Evolutionary conservation across 2,329 filamentous ascomycete species (phyloP).

Genomic region (Diaporthe citri): DNA sequence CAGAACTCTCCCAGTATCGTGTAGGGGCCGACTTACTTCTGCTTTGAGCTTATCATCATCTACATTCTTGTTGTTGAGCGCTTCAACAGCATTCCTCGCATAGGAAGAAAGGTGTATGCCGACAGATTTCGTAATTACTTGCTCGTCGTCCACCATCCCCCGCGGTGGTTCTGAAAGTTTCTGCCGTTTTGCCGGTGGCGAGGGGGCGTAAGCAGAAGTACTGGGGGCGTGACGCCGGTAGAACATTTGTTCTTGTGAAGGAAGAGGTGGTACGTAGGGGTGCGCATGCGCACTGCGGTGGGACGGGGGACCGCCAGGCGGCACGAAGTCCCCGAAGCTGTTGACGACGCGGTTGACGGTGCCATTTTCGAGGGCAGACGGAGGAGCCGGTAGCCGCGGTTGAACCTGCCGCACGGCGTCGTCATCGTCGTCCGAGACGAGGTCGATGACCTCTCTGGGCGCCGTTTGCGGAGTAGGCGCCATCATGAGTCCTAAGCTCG

Average conservation of each 20-base stretch:
- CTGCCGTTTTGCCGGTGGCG: conserved; percentile 30
- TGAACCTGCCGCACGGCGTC: background rate
- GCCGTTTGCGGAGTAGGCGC: background rate
- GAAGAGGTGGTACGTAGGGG: too few relatives aligned
- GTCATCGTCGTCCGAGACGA: conserved; percentile 44
- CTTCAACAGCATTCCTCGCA: conserved; percentile 17
- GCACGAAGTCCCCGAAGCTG: too few relatives aligned
- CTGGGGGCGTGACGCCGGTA: background rate
- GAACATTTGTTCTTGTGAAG: background rate
- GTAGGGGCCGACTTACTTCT: conserved; percentile 18
- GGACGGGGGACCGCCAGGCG: background rate
- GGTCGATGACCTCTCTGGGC: conserved; percentile 46
- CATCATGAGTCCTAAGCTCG: conserved; percentile 1
- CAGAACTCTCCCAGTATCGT: background rate
- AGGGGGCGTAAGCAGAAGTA: background rate
- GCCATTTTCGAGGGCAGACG: background rate
- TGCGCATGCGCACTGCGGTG: background rate
- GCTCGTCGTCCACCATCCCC: background rate
- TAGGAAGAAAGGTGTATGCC: conserved; percentile 1
- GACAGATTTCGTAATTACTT: background rate
- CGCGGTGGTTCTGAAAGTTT: conserved; percentile 20
- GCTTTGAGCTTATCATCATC: conserved; percentile 1
- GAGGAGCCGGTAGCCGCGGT: background rate
- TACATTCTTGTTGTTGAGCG: background rate
- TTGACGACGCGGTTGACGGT: background rate